Base-by-base conservation (phyloP, 495 filamentous ascomycete genomes). In the Penicillium herquei region DNA sequence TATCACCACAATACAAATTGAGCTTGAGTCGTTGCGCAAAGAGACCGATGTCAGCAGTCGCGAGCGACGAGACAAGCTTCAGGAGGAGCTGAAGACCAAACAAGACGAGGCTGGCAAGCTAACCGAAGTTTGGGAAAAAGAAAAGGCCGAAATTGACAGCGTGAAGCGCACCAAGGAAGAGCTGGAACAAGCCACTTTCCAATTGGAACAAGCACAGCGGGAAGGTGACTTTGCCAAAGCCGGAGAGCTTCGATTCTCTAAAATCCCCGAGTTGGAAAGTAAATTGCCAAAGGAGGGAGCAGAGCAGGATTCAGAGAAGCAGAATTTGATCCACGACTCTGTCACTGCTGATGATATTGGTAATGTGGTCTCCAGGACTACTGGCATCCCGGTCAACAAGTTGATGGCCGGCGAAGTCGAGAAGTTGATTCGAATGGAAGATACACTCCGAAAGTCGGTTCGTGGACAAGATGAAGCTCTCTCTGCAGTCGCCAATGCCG, bases 1-100 rank as follows among this genome's bases (percentile, higher is more conserved):
- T 63, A 96, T 98, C 47, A 92, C 96, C 78, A 98, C 94, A 1
- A 89, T 98, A 39, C 93, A 96, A 62, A 98, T 98, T 60, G 94
- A 98, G 70, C 79, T 98, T 1, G 94, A 98, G 68, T 96, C 92
- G 49, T 79, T 98, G 31, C 83, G 94, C 47, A 98, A 98, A 59
- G 94, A 98, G 70, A 96, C 86, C 12, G 94, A 98, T 63, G 75
- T 95, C 39, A 84, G 85, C 11, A 96, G 91, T 56, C 84, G 83
- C 56, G 94, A 98, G 70, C 84, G 94, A n/a, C 82, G 91, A 18
- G 87, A 94, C 61, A 90, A 90, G 58, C 81, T 97, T 3, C 85
- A 97, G 67, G 72, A 76, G 34, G 85, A 84, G 17, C 68, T 98
- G 42, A 90, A 87, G 63, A 76, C 73, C 40, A 88, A 88, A 48